These are phyloP conservation scores for Pilobolus umbonatus DNA, from an alignment of 192 early-diverging fungal genomes.

Conservation along the genomic window DNA sequence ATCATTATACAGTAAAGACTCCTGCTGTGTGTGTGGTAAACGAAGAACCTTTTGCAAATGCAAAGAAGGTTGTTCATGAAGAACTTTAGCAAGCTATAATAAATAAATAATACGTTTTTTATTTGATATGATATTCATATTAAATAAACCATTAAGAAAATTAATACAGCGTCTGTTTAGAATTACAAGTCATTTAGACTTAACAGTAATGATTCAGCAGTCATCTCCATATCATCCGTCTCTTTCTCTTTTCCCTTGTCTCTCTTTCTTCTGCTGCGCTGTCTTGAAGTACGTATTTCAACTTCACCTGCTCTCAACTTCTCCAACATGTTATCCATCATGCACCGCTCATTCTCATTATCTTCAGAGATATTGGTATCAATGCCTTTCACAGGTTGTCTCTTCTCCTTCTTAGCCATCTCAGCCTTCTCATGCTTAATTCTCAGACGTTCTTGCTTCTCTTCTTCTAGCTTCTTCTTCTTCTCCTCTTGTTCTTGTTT, in stretches of 20 bases:
- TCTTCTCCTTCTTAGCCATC: not conserved
- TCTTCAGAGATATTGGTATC: conserved; percentile 28
- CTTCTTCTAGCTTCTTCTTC: conserved; percentile 29
- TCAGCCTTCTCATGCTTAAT: conserved; percentile 10
- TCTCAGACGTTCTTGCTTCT: conserved; percentile 5
- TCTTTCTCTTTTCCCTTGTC: not conserved
- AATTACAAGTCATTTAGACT: too few relatives aligned
- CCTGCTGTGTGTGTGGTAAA: conserved; percentile 92
- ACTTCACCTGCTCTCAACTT: conserved; percentile 61
- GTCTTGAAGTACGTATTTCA: conserved; percentile 34
- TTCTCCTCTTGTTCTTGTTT: conserved; percentile 40
- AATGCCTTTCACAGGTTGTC: conserved; percentile 29
- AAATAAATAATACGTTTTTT: too few relatives aligned
- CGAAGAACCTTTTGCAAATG: too few relatives aligned
- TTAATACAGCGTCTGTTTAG: too few relatives aligned
- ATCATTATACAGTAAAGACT: conserved; percentile 64
- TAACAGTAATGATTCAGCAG: too few relatives aligned
- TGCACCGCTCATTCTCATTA: conserved; percentile 53
- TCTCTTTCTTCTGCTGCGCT: conserved; percentile 2
- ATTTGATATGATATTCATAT: too few relatives aligned
- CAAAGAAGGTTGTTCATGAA: too few relatives aligned
- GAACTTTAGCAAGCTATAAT: too few relatives aligned
- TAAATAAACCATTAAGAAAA: too few relatives aligned
- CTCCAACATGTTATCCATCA: conserved; percentile 73
- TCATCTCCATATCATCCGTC: too few relatives aligned